Conservation (phyloP, 495 filamentous ascomycete genomes). For the Hamigera avellanea region DNA sequence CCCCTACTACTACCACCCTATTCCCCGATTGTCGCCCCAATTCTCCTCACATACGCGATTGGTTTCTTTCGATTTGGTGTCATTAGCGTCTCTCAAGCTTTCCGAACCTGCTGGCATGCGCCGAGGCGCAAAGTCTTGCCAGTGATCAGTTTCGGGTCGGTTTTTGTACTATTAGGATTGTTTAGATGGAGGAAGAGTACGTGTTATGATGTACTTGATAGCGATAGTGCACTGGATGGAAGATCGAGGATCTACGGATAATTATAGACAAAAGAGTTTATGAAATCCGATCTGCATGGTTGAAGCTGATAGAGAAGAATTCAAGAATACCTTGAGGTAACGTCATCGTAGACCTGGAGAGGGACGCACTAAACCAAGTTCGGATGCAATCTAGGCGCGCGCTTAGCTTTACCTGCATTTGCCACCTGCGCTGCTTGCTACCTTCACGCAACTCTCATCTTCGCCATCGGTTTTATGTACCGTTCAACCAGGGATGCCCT, state of each 20-base stretch:
- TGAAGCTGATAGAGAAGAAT: no score
- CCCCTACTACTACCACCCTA: slow-evolving; percentile 2
- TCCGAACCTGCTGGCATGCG: slow-evolving; percentile 2
- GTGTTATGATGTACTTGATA: slow-evolving; percentile 8
- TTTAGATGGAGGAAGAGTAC: slow-evolving; percentile 21
- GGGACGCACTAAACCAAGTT: no score
- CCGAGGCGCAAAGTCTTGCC: slow-evolving; percentile 12
- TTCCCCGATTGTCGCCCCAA: slow-evolving; percentile 3
- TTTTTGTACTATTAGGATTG: slow-evolving; percentile 28
- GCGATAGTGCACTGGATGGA: background rate
- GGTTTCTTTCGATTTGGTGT: background rate
- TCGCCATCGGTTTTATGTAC: background rate
- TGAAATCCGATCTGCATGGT: no score
- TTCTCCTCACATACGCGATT: background rate
- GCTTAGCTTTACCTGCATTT: slow-evolving; percentile 9
- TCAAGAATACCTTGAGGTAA: no score
- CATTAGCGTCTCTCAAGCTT: background rate
- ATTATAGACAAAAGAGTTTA: no score
- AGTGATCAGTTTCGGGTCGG: slow-evolving; percentile 10
- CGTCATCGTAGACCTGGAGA: no score
- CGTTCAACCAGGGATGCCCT: no score
- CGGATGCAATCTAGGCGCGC: slow-evolving; percentile 4
- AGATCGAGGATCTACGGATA: no score
- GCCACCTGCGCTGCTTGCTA: slow-evolving; percentile 6
- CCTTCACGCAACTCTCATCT: background rate